These are phyloP conservation scores for Panaeolus papilionaceus DNA, from an alignment of 768 basidiomycete species.

Conservation along the genomic window DNA sequence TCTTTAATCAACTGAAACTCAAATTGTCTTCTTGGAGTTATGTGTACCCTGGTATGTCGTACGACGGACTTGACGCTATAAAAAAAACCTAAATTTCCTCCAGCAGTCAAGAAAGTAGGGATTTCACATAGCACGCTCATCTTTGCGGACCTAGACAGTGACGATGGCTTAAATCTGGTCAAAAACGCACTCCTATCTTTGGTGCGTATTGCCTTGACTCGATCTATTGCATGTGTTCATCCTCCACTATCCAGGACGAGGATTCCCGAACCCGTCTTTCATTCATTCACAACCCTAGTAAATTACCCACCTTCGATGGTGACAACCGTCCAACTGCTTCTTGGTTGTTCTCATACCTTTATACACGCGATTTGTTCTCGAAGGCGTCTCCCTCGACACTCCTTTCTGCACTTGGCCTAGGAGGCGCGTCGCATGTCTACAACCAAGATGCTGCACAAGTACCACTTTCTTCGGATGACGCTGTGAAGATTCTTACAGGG, in stretches of 20 bases:
- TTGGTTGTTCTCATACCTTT: conserved; percentile 56
- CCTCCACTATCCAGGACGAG: conserved; percentile 39
- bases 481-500: conserved; percentile 39
- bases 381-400: conserved; percentile 45
- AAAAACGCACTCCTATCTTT: conserved; percentile 69
- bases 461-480: conserved; percentile 38
- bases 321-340: conserved; percentile 40
- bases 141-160: conserved; percentile 79
- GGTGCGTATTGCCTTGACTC: conserved; percentile 45
- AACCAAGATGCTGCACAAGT: conserved; percentile 40
- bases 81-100: conserved; percentile 31
- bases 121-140: conserved; percentile 63
- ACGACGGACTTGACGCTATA: not conserved
- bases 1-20: conserved; percentile 56
- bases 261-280: conserved; percentile 64
- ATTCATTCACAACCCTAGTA: conserved; percentile 76
- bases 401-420: conserved; percentile 44
- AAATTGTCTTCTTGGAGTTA: conserved; percentile 51
- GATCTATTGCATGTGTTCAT: conserved; percentile 10
- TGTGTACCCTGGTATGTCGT: conserved; percentile 65
- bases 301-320: conserved; percentile 23
- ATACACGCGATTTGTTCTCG: conserved; percentile 45
- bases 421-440: conserved; percentile 13
- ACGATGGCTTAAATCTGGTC: conserved; percentile 61
- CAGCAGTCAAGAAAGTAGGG: conserved; percentile 24